These are phyloP conservation scores for Stenocarpella maydis DNA, from an alignment of 2,329 filamentous ascomycete genomes.

Conservation along the genomic window DNA sequence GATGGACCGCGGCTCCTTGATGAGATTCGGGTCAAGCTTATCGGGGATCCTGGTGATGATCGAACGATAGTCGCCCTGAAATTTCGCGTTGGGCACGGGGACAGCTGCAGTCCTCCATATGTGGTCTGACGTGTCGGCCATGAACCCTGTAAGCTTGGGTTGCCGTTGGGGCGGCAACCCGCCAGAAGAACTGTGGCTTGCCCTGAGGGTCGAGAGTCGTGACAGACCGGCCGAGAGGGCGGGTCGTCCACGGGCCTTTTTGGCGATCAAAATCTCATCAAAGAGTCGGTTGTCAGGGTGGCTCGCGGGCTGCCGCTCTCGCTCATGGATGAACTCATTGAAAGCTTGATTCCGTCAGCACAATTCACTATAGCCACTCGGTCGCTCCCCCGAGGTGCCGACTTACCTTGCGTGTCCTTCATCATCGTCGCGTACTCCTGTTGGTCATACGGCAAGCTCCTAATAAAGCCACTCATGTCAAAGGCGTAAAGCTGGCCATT, in stretches of 20 bases:
- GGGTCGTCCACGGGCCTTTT: slow-evolving; percentile 72
- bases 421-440: slow-evolving; percentile 71
- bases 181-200: slow-evolving; percentile 60
- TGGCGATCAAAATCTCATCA: slow-evolving; percentile 84
- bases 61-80: slow-evolving; percentile 68
- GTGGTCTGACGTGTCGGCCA: slow-evolving; percentile 78
- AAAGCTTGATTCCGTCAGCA: slow-evolving; percentile 59
- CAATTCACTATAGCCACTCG: background rate
- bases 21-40: slow-evolving; percentile 83
- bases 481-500: slow-evolving; percentile 69
- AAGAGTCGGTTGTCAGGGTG: slow-evolving; percentile 78
- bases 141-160: slow-evolving; percentile 63
- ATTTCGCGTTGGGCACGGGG: slow-evolving; percentile 67
- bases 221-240: slow-evolving; percentile 72
- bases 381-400: background rate
- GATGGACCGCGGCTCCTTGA: slow-evolving; percentile 91
- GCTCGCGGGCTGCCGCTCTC: slow-evolving; percentile 70
- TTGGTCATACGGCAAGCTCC: slow-evolving; percentile 70
- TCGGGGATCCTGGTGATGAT: slow-evolving; percentile 75
- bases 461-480: slow-evolving; percentile 71
- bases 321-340: slow-evolving; percentile 86
- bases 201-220: slow-evolving; percentile 66
- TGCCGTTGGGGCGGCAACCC: slow-evolving; percentile 47
- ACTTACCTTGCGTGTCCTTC: slow-evolving; percentile 71
- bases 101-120: slow-evolving; percentile 77